These are phyloP conservation scores for Phytopythium delawarense DNA, from an alignment of 352 stramenopile genomes.

Conservation along the genomic window DNA sequence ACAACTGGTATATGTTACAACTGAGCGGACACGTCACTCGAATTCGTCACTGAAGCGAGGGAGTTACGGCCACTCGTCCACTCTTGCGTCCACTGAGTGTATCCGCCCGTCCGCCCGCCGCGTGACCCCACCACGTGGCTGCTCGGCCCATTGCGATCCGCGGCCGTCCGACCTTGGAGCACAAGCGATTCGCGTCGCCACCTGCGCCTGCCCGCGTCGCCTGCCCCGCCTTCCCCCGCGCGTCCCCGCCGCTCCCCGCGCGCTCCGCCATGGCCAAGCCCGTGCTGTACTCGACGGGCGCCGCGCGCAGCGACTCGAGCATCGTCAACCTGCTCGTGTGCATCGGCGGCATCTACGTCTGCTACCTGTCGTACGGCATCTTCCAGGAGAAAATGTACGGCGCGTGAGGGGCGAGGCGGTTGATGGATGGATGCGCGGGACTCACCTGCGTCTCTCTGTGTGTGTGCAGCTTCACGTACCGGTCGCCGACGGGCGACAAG, in stretches of 20 bases:
- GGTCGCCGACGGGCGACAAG: conserved; percentile 71
- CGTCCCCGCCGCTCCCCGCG: neutral
- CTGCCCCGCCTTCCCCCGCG: neutral
- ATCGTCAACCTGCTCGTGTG: conserved; percentile 81
- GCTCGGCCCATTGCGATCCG: conserved; percentile 3
- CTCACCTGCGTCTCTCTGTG: conserved; percentile 3
- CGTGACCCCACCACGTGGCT: conserved; percentile 5
- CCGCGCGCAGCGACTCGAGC: conserved; percentile 41
- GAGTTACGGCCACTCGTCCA: neutral
- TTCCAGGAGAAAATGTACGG: conserved; percentile 90
- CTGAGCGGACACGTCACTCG: neutral
- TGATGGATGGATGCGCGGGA: conserved; percentile 7
- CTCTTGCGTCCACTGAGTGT: conserved; percentile 5
- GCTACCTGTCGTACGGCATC: conserved; percentile 91
- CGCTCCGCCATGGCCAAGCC: conserved; percentile 26
- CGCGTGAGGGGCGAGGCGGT: neutral
- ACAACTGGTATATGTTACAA: neutral
- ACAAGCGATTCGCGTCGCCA: neutral
- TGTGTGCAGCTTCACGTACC: conserved; percentile 78
- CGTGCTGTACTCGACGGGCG: conserved; percentile 37
- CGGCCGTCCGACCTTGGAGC: neutral
- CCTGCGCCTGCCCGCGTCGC: neutral
- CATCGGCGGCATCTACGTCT: conserved; percentile 89
- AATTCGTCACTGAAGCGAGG: conserved; percentile 1
- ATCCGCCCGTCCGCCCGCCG: neutral